Evolutionary conservation across 306 rosid species (phyloP).

Genomic region (Dicorynia guianensis): DNA sequence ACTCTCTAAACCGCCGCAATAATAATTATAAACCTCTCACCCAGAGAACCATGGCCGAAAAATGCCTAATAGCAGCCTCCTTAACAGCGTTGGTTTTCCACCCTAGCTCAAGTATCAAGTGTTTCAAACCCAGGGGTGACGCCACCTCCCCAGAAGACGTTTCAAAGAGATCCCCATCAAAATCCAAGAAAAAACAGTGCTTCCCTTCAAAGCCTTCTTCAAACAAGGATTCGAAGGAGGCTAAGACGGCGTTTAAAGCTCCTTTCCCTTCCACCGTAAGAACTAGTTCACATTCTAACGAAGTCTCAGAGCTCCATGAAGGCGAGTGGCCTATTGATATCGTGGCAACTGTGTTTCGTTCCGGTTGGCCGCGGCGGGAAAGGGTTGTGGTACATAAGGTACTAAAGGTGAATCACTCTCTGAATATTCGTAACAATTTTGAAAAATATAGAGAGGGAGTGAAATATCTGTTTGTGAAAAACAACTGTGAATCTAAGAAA

Average conservation of each 20-base stretch:
- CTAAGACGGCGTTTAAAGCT: too few species aligned
- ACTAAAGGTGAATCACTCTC: conserved; percentile 12
- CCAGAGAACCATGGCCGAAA: background rate
- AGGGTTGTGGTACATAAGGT: background rate
- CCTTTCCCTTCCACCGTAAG: background rate
- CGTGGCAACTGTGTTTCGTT: conserved; percentile 7
- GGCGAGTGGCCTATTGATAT: background rate
- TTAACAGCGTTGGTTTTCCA: background rate
- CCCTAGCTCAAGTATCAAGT: conserved; percentile 1
- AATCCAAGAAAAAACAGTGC: too few species aligned
- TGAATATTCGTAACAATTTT: background rate
- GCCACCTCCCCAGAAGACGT: too few species aligned
- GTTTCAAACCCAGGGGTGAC: conserved; percentile 3
- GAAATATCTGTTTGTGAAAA: background rate
- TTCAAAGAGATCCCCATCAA: background rate
- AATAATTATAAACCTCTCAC: background rate
- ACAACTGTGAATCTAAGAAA: background rate
- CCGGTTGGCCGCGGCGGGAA: background rate
- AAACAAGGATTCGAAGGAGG: too few species aligned
- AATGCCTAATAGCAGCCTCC: conserved; percentile 18
- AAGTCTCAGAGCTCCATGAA: background rate
- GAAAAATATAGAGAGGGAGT: conserved; percentile 16
- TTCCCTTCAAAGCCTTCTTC: too few species aligned
- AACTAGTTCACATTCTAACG: background rate
- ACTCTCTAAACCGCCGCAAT: background rate